Evolutionary conservation across 2,329 filamentous ascomycete species (phyloP).

Genomic region (Fusarium globosum): DNA sequence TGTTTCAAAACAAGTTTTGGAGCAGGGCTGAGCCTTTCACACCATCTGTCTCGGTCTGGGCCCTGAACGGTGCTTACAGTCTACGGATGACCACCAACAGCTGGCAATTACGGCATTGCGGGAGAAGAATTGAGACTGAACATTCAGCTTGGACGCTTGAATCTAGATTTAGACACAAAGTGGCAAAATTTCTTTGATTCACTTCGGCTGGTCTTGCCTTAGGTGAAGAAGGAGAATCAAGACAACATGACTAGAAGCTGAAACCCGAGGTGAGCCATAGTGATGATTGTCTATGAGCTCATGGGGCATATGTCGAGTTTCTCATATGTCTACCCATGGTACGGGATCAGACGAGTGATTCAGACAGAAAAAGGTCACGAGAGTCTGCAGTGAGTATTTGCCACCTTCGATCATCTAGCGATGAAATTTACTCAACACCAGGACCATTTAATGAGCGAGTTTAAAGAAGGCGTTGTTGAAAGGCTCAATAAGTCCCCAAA

Average conservation of each 20-base stretch:
- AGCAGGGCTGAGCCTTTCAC: not conserved
- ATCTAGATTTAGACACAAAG: not conserved
- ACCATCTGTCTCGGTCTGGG: not conserved
- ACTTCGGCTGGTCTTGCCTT: not conserved
- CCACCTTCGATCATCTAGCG: not conserved
- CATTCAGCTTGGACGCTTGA: not conserved
- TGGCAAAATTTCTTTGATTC: not conserved
- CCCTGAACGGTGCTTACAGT: not conserved
- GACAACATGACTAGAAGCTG: not conserved
- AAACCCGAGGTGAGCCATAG: not conserved
- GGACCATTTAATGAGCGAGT: not conserved
- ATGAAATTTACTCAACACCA: not conserved
- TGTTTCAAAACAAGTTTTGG: not conserved
- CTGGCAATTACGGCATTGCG: not conserved
- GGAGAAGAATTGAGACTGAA: not conserved
- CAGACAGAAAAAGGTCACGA: not conserved
- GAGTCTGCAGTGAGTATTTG: not conserved
- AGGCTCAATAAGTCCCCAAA: not conserved
- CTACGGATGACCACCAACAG: not conserved
- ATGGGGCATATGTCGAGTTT: no score
- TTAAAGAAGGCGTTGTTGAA: fast-evolving
- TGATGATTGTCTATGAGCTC: not conserved
- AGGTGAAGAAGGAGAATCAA: not conserved
- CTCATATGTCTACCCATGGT: no score
- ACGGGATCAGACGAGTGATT: no score